Conservation (phyloP, 1,284 basidiomycete species). For the Xerocomus nothofagi region DNA sequence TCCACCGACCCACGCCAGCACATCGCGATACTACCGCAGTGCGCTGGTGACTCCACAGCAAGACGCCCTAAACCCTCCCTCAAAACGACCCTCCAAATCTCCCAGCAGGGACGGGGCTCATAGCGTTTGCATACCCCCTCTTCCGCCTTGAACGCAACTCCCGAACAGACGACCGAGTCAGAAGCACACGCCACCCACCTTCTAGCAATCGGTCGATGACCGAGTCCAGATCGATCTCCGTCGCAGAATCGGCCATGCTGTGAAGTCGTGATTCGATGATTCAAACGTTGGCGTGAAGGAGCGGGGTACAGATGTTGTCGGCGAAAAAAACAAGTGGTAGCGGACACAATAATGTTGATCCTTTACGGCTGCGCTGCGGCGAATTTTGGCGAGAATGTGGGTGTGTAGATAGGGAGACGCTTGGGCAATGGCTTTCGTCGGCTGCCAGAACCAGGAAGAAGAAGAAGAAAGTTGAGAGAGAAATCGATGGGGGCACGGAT, state of each 20-base stretch:
- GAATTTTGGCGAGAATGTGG: slow-evolving; percentile 24
- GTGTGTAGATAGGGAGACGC: not conserved
- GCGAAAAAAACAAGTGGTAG: slow-evolving; percentile 26
- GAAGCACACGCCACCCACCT: slow-evolving; percentile 65
- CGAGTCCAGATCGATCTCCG: slow-evolving; percentile 96
- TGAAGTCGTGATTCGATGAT: slow-evolving; percentile 14
- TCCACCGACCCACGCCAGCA: slow-evolving; percentile 5
- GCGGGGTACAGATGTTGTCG: slow-evolving; percentile 19
- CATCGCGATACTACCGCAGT: slow-evolving; percentile 22
- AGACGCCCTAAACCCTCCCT: slow-evolving; percentile 8
- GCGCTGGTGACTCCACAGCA: slow-evolving; percentile 3
- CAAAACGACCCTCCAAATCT: not conserved
- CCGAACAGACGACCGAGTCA: slow-evolving; percentile 23
- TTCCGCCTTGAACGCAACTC: slow-evolving; percentile 6
- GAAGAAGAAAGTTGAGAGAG: slow-evolving; percentile 8
- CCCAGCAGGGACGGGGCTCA: slow-evolving; percentile 1
- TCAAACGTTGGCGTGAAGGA: slow-evolving; percentile 19
- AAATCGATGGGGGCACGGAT: slow-evolving; percentile 37
- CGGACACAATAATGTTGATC: slow-evolving; percentile 20
- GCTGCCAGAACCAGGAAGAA: slow-evolving; percentile 27
- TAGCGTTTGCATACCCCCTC: slow-evolving; percentile 3
- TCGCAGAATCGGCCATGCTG: slow-evolving; percentile 61
- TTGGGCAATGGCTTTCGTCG: slow-evolving; percentile 20
- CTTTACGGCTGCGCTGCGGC: slow-evolving; percentile 21
- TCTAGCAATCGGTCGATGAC: slow-evolving; percentile 96